Percentiles rank a stretch among this genome's conserved stretches.
Conservation (phyloP, 306 rosid species). For the Hippophae gyantsensis region DNA sequence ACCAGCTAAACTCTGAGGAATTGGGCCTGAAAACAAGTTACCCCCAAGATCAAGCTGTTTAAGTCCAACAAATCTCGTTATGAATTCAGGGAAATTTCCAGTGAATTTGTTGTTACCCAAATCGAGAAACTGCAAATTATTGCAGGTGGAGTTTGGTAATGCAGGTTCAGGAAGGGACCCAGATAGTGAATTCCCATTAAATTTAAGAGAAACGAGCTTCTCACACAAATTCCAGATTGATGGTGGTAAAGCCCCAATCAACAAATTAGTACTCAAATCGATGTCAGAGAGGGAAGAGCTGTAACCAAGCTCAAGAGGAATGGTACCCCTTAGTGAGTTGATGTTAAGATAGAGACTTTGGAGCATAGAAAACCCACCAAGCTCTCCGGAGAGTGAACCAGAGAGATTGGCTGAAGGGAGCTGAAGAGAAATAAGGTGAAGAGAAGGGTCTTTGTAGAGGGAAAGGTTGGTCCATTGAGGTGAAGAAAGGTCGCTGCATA, state of each 20-base stretch:
- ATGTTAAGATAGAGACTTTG: conserved; percentile 66
- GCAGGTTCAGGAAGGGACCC: conserved; percentile 74
- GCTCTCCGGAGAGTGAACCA: conserved; percentile 76
- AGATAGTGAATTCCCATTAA: conserved; percentile 51
- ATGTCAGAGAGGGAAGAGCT: conserved; percentile 60
- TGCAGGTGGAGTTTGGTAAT: conserved; percentile 69
- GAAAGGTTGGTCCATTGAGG: conserved; percentile 76
- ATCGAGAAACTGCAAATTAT: conserved; percentile 53
- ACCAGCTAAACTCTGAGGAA: conserved; percentile 43
- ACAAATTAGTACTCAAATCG: conserved; percentile 59
- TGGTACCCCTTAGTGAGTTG: conserved; percentile 52
- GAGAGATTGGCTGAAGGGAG: conserved; percentile 94
- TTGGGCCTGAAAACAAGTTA: conserved; percentile 51
- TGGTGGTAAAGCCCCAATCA: conserved; percentile 54
- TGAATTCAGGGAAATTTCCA: conserved; percentile 71
- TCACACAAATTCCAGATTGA: conserved; percentile 88
- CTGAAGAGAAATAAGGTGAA: conserved; percentile 67
- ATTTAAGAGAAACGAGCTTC: conserved; percentile 51
- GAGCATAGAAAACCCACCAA: conserved; percentile 77
- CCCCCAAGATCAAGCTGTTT: conserved; percentile 66
- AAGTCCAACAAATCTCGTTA: conserved; percentile 47
- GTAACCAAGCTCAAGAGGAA: conserved; percentile 89
- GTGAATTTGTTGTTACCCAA: conserved; percentile 64
- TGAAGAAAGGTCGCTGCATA: conserved; percentile 58
- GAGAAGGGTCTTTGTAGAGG: conserved; percentile 57